phyloP scores from a whole-genome alignment of 2,329 filamentous ascomycete genomes.

The Lecanicillium sp. region DNA sequence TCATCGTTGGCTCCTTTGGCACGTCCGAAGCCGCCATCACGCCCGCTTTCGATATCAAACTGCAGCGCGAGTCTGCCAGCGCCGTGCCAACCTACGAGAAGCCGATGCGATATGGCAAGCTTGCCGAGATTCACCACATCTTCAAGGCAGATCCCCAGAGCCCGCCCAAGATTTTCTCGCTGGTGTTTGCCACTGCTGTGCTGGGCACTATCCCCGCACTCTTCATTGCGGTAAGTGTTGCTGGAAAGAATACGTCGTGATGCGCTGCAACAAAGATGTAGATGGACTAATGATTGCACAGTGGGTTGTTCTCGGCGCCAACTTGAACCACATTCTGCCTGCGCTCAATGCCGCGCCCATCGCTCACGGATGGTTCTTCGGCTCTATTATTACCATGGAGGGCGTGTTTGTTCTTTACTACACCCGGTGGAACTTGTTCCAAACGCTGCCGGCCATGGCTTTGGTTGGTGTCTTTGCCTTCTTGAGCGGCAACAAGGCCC shows the following conservation, averaged over 20 bases:
- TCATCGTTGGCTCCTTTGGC: conserved; percentile 84
- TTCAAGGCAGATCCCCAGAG: conserved; percentile 75
- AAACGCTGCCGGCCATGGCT: conserved; percentile 67
- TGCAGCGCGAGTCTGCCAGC: conserved; percentile 54
- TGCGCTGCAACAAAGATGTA: neutral
- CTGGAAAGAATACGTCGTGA: conserved; percentile 1
- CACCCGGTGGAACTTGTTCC: conserved; percentile 83
- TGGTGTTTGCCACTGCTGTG: conserved; percentile 69
- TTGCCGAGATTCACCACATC: conserved; percentile 79
- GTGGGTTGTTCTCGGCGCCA: conserved; percentile 80
- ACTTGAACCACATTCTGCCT: conserved; percentile 67
- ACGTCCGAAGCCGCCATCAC: conserved; percentile 57
- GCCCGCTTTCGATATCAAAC: conserved; percentile 63
- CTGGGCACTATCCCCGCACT: conserved; percentile 66
- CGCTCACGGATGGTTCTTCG: conserved; percentile 77
- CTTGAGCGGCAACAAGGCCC: conserved; percentile 78
- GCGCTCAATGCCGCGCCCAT: conserved; percentile 70
- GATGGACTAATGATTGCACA: conserved; percentile 22
- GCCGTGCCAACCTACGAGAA: conserved; percentile 53
- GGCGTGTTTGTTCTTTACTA: conserved; percentile 94
- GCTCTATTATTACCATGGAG: conserved; percentile 81
- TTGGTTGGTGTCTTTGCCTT: conserved; percentile 65
- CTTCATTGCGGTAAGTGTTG: conserved; percentile 53
- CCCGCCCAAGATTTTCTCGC: conserved; percentile 70
- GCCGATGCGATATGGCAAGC: conserved; percentile 75